Percentiles rank a stretch among this genome's conserved stretches.
These are phyloP conservation scores for Abortiporus biennis DNA, from an alignment of 1,284 basidiomycete genomes.

Conservation along the genomic window DNA sequence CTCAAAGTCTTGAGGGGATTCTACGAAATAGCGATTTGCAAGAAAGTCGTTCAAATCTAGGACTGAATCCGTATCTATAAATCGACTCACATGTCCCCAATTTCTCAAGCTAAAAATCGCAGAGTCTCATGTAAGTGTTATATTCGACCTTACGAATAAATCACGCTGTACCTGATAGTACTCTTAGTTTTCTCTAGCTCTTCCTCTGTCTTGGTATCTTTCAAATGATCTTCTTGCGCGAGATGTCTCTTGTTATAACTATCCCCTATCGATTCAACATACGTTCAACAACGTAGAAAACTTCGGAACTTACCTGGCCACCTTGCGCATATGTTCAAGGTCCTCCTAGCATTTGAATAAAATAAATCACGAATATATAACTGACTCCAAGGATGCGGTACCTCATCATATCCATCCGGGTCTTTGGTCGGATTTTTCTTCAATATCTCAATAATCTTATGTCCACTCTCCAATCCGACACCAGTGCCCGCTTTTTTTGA, in stretches of 20 bases:
- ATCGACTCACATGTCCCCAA: slow-evolving; percentile 31
- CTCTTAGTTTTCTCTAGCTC: slow-evolving; percentile 30
- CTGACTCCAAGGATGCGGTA: slow-evolving; percentile 9
- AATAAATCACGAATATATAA: not conserved
- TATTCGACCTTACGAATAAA: not conserved
- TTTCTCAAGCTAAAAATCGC: slow-evolving; percentile 24
- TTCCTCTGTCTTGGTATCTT: slow-evolving; percentile 29
- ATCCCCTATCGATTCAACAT: not conserved
- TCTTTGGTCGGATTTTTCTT: slow-evolving; percentile 29
- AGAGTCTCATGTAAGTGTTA: not conserved
- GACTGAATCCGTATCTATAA: no score
- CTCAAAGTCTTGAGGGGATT: slow-evolving; percentile 27
- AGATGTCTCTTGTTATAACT: slow-evolving; percentile 29
- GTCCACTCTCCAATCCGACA: slow-evolving; percentile 29
- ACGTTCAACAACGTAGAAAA: not conserved
- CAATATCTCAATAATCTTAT: slow-evolving; percentile 29
- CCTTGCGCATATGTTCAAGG: slow-evolving; percentile 30
- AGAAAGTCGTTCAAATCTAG: not conserved
- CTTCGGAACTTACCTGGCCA: slow-evolving; percentile 23
- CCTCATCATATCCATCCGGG: slow-evolving; percentile 26
- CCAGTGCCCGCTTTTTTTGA: slow-evolving; percentile 29
- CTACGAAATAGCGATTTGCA: slow-evolving; percentile 10
- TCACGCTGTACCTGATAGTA: slow-evolving; percentile 25
- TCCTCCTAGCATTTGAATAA: slow-evolving; percentile 20
- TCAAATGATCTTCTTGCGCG: slow-evolving; percentile 28